phyloP scores from a whole-genome alignment of 441 rosid species.

The Corymbia citriodora region DNA sequence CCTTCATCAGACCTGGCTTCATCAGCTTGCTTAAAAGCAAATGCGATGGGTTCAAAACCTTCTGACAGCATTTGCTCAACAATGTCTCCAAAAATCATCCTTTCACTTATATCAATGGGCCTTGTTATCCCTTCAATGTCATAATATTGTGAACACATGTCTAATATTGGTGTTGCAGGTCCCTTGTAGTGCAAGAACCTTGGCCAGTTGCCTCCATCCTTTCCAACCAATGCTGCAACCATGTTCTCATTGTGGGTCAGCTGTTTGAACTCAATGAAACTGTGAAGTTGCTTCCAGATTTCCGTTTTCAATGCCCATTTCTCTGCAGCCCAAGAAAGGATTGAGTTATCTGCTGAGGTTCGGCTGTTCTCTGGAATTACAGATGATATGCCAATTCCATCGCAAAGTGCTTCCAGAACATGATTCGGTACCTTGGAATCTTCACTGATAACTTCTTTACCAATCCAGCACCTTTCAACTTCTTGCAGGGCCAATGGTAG shows the following conservation, averaged over 20 bases:
- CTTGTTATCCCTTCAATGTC: slow-evolving; percentile 1
- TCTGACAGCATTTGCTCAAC: slow-evolving; percentile 7
- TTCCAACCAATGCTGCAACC: slow-evolving; percentile 2
- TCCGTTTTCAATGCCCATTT: slow-evolving; percentile 1
- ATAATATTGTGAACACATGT: slow-evolving; percentile 18
- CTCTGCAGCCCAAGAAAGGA: slow-evolving; percentile 19
- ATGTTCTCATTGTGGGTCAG: not conserved
- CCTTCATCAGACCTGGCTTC: not conserved
- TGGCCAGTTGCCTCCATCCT: not conserved
- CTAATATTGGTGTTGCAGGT: slow-evolving; percentile 17
- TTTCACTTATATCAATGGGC: not conserved
- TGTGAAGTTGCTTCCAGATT: not conserved
- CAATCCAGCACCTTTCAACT: slow-evolving; percentile 12
- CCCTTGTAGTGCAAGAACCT: slow-evolving; percentile 18
- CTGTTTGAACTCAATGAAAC: not conserved
- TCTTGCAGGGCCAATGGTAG: not conserved
- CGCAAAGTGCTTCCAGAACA: slow-evolving; percentile 12
- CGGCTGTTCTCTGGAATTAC: slow-evolving; percentile 1
- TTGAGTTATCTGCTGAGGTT: not conserved
- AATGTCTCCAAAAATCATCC: not conserved
- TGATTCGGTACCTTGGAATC: not conserved
- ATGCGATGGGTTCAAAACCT: slow-evolving; percentile 20
- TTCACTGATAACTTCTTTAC: not conserved
- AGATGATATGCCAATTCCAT: slow-evolving; percentile 10
- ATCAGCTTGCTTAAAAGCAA: slow-evolving; percentile 13